Percentiles rank a stretch among this genome's conserved stretches.
These are phyloP conservation scores for Alternaria alternata DNA, from an alignment of 2,329 filamentous ascomycete genomes.

Conservation along the genomic window DNA sequence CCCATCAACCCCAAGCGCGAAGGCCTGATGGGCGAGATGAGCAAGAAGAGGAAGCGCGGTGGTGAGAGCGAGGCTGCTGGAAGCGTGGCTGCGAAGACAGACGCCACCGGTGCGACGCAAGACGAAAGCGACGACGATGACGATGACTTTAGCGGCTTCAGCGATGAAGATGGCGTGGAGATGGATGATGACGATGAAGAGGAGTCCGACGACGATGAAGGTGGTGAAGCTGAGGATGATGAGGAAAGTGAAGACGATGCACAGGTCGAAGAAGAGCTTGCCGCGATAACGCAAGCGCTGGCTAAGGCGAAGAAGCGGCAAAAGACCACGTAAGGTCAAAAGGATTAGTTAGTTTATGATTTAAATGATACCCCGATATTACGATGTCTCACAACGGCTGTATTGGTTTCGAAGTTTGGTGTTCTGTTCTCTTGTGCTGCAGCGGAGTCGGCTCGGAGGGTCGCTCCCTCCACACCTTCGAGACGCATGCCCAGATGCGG, in stretches of 20 bases:
- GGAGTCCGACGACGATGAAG: slow-evolving; percentile 28
- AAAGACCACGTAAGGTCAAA: slow-evolving; percentile 24
- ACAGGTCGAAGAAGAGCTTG: slow-evolving; percentile 44
- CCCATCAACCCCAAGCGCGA: slow-evolving; percentile 68
- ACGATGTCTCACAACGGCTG: not conserved
- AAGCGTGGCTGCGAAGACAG: slow-evolving; percentile 29
- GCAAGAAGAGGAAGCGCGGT: slow-evolving; percentile 73
- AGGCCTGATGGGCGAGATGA: slow-evolving; percentile 85
- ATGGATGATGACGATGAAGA: slow-evolving; percentile 33
- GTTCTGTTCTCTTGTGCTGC: too few species aligned
- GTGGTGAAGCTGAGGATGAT: slow-evolving; percentile 22
- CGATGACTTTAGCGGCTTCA: slow-evolving; percentile 47
- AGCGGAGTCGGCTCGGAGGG: not conserved
- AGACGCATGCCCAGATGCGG: not conserved
- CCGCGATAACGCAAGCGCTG: slow-evolving; percentile 46
- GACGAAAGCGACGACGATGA: slow-evolving; percentile 29
- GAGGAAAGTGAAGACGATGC: slow-evolving; percentile 41
- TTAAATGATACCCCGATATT: slow-evolving; percentile 40
- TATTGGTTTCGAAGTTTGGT: not conserved
- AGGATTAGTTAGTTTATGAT: slow-evolving; percentile 20
- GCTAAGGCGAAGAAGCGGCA: slow-evolving; percentile 46
- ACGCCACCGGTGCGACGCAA: slow-evolving; percentile 22
- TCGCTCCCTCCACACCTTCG: not conserved
- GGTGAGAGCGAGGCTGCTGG: slow-evolving; percentile 44
- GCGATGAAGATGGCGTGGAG: slow-evolving; percentile 33